These are phyloP conservation scores for Paecilomyces formosus DNA, from an alignment of 2,329 filamentous ascomycete genomes.

Conservation along the genomic window DNA sequence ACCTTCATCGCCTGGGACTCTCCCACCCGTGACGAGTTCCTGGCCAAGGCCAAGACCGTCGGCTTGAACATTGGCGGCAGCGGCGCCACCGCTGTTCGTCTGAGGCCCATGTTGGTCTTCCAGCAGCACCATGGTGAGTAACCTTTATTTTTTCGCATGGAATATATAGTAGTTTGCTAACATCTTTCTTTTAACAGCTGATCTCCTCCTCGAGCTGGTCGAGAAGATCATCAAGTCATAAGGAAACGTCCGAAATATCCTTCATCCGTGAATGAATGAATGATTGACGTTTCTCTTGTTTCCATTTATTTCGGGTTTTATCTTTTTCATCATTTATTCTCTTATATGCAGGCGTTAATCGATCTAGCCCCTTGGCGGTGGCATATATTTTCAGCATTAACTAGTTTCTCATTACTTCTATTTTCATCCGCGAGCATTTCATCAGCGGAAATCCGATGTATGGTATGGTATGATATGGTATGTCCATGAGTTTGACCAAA, in stretches of 20 bases:
- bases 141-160: not conserved
- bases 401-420: not conserved
- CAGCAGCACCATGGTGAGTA: slow-evolving; percentile 70
- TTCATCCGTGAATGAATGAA: not conserved
- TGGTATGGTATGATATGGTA: not conserved
- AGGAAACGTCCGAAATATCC: slow-evolving; percentile 1
- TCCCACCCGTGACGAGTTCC: slow-evolving; percentile 69
- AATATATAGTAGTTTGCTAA: slow-evolving; percentile 10
- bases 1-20: slow-evolving; percentile 92
- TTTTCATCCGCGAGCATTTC: not conserved
- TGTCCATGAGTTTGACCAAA: not conserved
- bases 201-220: slow-evolving; percentile 70
- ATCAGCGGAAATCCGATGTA: not conserved
- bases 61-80: slow-evolving; percentile 85
- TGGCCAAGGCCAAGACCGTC: slow-evolving; percentile 68
- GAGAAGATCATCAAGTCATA: slow-evolving; percentile 62
- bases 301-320: not conserved
- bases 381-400: not conserved
- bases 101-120: slow-evolving; percentile 88
- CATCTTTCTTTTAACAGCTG: slow-evolving; percentile 36
- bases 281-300: not conserved
- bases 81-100: slow-evolving; percentile 64
- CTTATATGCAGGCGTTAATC: not conserved
- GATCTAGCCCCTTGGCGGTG: not conserved
- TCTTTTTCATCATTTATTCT: not conserved